phyloP scores from a whole-genome alignment of 2,329 filamentous ascomycete species.

The Parascedosporium putredinis region DNA sequence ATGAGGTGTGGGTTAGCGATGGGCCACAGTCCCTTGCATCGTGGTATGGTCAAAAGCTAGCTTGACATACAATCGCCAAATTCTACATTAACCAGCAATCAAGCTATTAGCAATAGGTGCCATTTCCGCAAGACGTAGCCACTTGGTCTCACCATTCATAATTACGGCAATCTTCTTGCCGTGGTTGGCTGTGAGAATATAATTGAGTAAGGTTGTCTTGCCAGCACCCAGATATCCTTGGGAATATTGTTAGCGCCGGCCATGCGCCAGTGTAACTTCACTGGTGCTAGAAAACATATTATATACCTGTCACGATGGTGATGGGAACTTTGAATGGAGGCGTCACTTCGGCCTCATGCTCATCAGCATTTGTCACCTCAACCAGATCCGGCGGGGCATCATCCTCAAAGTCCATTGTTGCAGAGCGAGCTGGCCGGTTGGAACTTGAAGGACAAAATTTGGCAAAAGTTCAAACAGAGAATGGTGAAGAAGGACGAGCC shows the following conservation, averaged over 20 bases:
- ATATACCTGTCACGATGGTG: conserved; percentile 70
- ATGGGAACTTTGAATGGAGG: conserved; percentile 62
- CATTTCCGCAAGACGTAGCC: conserved; percentile 10
- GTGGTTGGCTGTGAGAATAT: conserved; percentile 88
- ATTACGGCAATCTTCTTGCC: conserved; percentile 98
- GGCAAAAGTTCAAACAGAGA: too few species aligned
- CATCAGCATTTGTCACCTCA: conserved; percentile 26
- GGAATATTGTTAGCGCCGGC: background rate
- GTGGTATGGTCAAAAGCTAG: conserved; percentile 4
- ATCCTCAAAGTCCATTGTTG: conserved; percentile 57
- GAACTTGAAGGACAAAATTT: too few species aligned
- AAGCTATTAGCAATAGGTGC: conserved; percentile 11
- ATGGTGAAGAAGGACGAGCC: too few species aligned
- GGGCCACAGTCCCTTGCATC: background rate
- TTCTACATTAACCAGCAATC: conserved; percentile 35
- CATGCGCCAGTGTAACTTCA: too few species aligned
- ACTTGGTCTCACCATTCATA: conserved; percentile 57
- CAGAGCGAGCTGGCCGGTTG: background rate
- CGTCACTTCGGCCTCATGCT: conserved; percentile 33
- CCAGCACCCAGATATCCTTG: conserved; percentile 87
- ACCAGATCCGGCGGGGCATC: conserved; percentile 58
- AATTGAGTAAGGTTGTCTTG: conserved; percentile 91
- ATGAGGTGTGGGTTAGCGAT: too few species aligned
- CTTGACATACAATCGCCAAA: conserved; percentile 62
- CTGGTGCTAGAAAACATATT: conserved; percentile 6